These are phyloP conservation scores for Pogostemon cablin DNA, from an alignment of 257 asterid species.

Conservation along the genomic window DNA sequence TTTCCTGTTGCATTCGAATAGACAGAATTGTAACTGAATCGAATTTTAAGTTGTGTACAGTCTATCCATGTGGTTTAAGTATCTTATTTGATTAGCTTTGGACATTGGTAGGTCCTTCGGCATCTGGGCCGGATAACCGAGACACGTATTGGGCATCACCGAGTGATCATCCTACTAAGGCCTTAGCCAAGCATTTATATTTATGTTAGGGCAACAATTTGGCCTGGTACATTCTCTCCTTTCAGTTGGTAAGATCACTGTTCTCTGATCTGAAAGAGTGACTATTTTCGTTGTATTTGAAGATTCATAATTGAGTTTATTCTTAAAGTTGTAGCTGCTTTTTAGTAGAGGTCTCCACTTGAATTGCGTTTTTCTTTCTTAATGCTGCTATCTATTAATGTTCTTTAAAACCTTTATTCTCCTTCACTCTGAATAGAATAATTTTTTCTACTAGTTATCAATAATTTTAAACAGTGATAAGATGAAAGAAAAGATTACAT, in stretches of 20 bases:
- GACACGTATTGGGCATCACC: constrained; percentile 81
- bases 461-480: neutral
- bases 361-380: no score
- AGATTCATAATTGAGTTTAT: neutral
- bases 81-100: constrained; percentile 23
- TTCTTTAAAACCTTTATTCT: no score
- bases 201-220: constrained; percentile 3
- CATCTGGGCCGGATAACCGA: constrained; percentile 85
- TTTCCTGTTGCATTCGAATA: neutral
- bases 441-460: neutral
- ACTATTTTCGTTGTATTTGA: neutral
- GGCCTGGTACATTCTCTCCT: no score
- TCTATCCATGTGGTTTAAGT: neutral
- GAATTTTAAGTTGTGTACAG: neutral
- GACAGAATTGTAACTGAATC: constrained; percentile 6
- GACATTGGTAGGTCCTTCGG: constrained; percentile 71
- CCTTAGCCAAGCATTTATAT: constrained; percentile 42
- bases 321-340: no score
- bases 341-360: no score
- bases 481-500: neutral
- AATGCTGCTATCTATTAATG: no score
- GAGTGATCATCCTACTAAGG: constrained; percentile 69
- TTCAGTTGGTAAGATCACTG: neutral
- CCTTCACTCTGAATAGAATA: no score
- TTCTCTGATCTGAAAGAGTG: constrained; percentile 8